Evolutionary conservation across 805 yeast species (phyloP), one percentile per base, ranked within the genome.

Genomic region (Candida coquimbonensis): DNA sequence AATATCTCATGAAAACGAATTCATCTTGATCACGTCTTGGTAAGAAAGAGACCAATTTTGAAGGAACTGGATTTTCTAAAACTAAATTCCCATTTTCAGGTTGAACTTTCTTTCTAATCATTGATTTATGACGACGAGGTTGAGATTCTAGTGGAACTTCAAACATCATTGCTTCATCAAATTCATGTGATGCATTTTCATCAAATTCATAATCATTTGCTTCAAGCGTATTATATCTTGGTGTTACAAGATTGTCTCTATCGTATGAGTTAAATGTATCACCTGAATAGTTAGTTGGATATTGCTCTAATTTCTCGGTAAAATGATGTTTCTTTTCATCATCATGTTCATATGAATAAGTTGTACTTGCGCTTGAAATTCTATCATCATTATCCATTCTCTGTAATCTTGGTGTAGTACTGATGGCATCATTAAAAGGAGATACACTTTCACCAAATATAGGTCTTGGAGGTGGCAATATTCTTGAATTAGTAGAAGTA

Each of bases 1-100:
- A 87, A 64, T 93, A 93, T 53, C 96, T 81, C 97, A 93, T 90
- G 66, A 87, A 87, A 14, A 93, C 82, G 62, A 88, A 93, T 64
- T 93, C 99, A 46, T 93, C 96, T 52, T 83, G 82, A 52, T 87
- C 95, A 40, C 93, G 79, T 55, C 88, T 74, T 5, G 97, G 95
- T 45, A 95, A 68, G 53, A 89, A 90, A 50, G 85, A 81, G 54
- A 82, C 79, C 48, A 93, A 72, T 50, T 90, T 93, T 24, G 89
- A 81, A 13, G 99, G 98, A 41, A 93, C 83, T 4, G 98, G 96
- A 57, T 95, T 91, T 61, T 93, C 97, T 45, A 93, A 72, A 12
- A 90, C 88, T 61, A 93, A 76, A 56, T 91, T 80, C 56, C 96
- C 95, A 43, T 82, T 71, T 47, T 82, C 85, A 40, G 89, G 75